Base-by-base conservation (phyloP, 2,329 filamentous ascomycete species). In the Fonsecaea multimorphosa region DNA sequence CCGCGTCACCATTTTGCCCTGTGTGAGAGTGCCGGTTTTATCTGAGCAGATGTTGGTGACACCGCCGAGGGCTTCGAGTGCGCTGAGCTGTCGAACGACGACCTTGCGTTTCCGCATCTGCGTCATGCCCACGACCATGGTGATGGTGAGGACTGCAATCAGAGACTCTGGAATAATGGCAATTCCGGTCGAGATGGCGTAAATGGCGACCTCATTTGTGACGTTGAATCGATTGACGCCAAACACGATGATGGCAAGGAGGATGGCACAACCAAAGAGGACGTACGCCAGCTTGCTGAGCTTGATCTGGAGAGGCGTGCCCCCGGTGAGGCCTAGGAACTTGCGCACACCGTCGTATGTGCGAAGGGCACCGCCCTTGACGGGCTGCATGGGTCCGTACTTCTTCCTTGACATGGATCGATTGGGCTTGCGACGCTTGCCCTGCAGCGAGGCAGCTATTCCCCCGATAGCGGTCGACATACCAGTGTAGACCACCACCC, bases 231-330 rank as follows among this genome's bases (percentile, higher is more conserved):
- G 75, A 75, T 84, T 87, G 65, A 85, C 85, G 1, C 83, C 86
- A 68, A 88, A 85, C 24, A 88, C 85, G 70, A 88, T 87, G 70
- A 89, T 85, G 11, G 86, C 85, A 53, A 87, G 80, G 9, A 88
- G 71, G 49, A 88, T 82, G 5, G 86, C 93, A 58, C 92, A 85
- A 54, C 84, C 87, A 74, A 96, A 96, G 1, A 96, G 85, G 2
- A 92, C 76, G 51, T 95, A 87, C 31, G 93, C 92, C 73, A 97
- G 89, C 78, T 93, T 92, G 79, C 90, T 92, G 58, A 97, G 84
- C 74, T 91, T 94, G 70, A 90, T 89, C 79, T 96, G 92, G 53
- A 97, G 82, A 0, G 93, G 93, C 1, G 93, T 96, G 57, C 92
- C 92, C 61, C 91, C 83, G 56, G 82, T 85, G 62, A 89, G 79